These are phyloP conservation scores for Raffaelea deltoideospora DNA, from an alignment of 2,329 filamentous ascomycete genomes.

Conservation along the genomic window DNA sequence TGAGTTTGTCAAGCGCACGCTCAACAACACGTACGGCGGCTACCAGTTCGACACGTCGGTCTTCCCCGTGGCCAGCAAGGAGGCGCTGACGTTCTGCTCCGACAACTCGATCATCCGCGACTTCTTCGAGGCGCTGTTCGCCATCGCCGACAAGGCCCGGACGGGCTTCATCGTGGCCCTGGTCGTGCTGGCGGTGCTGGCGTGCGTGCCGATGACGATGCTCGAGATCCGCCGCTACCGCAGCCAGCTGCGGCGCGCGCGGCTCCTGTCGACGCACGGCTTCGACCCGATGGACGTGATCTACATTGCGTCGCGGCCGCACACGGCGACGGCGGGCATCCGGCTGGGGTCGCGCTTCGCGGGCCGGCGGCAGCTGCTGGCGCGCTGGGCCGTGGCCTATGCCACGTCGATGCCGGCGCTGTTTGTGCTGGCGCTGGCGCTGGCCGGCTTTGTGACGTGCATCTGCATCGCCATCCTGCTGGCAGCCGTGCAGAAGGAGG, in stretches of 20 bases:
- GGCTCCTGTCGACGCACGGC: conserved; percentile 41
- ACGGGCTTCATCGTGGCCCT: conserved; percentile 67
- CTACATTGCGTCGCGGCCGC: conserved; percentile 72
- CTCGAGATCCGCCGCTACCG: conserved; percentile 67
- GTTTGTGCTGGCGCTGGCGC: conserved; percentile 70
- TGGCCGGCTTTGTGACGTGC: conserved; percentile 71
- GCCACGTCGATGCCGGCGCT: conserved; percentile 71
- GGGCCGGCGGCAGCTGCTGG: conserved; percentile 51
- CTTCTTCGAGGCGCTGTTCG: conserved; percentile 64
- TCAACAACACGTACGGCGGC: conserved; percentile 54
- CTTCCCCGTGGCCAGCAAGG: conserved; percentile 74
- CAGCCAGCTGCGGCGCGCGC: conserved; percentile 53
- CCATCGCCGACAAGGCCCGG: conserved; percentile 51
- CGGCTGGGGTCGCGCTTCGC: conserved; percentile 50
- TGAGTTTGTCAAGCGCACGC: conserved; percentile 55
- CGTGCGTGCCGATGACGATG: conserved; percentile 65
- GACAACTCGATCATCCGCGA: conserved; percentile 65
- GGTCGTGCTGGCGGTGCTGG: conserved; percentile 53
- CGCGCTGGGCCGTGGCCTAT: conserved; percentile 75
- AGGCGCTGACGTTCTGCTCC: conserved; percentile 75
- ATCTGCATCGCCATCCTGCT: conserved; percentile 73
- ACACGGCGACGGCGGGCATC: conserved; percentile 58
- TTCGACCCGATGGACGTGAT: conserved; percentile 77
- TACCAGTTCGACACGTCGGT: conserved; percentile 66
- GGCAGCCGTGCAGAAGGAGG: conserved; percentile 54